Evolutionary conservation across 140 eudicot species (phyloP), one percentile per base, ranked within the genome.

Genomic region (Senecio squalidus): DNA sequence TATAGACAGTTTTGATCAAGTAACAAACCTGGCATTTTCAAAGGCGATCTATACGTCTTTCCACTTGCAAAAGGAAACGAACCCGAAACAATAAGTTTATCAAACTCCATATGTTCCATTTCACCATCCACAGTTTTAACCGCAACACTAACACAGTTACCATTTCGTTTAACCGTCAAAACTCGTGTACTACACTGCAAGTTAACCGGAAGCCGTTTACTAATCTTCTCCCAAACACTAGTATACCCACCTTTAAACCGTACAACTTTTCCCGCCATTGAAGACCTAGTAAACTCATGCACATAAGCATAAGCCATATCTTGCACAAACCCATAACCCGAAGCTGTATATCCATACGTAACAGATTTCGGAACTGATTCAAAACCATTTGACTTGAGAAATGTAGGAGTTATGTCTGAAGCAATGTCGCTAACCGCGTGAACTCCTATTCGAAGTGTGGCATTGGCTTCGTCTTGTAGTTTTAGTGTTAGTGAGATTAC

Each of bases 221-320:
- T 58, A 16, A 78, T 68, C 29, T 65, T 68, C 4, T 60, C 66
- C 84, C 84, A 78, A 69, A 78, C 63, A 4, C 77, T 78, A 9
- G 51, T 46, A 38, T 73, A 78, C 5, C 84, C 84, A 1, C 84
- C 80, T 74, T 31, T 69, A 17, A 78, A 78, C 29, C 80, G 53
- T 9, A 55, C 60, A 39, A 74, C 34, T 16, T 78, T 78, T 64
- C 84, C 84, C 1, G 84, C 80, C 84, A 78, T 78, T 9, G 84
- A 78, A 58, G 77, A 73, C 67, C 77, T 74, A 0, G 64, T 74
- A 33, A 78, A 78, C 34, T 78, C 84, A 25, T 78, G 84, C 38
- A 78, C 44, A 18, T 78, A 78, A 29, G 80, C 84, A 33, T 73
- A 74, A 14, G 84, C 77, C 84, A 78, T 78, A 33, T 78, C 84